Base-by-base conservation (phyloP, 768 basidiomycete species). In the Termitomyces sp. region DNA sequence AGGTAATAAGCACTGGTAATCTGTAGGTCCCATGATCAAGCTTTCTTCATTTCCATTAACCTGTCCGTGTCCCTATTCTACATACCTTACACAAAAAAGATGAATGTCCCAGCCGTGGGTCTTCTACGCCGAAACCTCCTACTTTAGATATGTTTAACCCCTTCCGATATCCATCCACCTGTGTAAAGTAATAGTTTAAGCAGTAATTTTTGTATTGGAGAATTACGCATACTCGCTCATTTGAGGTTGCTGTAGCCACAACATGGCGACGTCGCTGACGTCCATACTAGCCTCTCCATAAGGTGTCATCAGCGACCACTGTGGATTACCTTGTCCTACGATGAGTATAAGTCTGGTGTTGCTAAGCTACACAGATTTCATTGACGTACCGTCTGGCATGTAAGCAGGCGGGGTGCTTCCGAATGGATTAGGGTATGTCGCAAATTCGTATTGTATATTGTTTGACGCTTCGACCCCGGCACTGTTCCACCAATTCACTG, bases 171-270 rank as follows among this genome's bases (percentile, higher is more conserved):
- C 56, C 59, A 57, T 49, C 52, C 52, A 54, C 6, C 58, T 60
- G 31, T 16, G 41, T 35, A 23, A 23, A 12, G 12, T 27, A 32
- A 12, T 9, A 7, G 35, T n/a, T 13, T 50, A 7, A 44, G 22
- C 12, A 35, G 23, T n/a, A 16, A 10, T 16, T 32, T 25, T 0
- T 16, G 2, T 7, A 0, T 5, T 18, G 3, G 6, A 10, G 22
- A 27, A 6, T 20, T 15, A n/a, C 23, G 47, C 53, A 31, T 57
- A 50, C 59, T 56, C 56, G 45, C 52, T 54, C 49, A 58, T 52
- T n/a, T 52, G 52, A 23, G 59, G 50, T 33, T 56, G 52, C 27
- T 60, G 56, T 39, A 60, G 40, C 53, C 52, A 57, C 18, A 60
- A 11, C 56, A 60, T 60, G 7, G 56, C 50, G 20, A 54, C 50